A percentile compares a stretch with the other conserved stretches of the same genome.
These are phyloP conservation scores for Ampelomyces quisqualis DNA, from an alignment of 2,329 filamentous ascomycete genomes.

Conservation along the genomic window DNA sequence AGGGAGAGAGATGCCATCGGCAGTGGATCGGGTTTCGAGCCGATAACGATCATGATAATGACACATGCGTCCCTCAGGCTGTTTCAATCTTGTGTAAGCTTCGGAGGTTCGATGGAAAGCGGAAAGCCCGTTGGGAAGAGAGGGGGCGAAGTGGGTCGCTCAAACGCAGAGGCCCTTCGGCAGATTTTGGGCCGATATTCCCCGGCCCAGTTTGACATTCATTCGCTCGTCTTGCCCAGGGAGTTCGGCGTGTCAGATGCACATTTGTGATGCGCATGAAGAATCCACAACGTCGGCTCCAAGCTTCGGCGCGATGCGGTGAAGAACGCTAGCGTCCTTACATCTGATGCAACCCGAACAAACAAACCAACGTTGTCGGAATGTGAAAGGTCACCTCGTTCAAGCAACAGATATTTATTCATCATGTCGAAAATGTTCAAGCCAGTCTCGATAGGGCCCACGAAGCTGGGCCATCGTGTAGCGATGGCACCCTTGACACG, in stretches of 20 bases:
- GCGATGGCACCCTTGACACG: conserved; percentile 42
- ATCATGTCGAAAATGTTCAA: conserved; percentile 34
- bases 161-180: background rate
- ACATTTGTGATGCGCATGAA: no score
- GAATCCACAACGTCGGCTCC: no score
- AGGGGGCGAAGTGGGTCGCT: background rate
- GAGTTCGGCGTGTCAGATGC: background rate
- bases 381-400: no score
- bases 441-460: conserved; percentile 33
- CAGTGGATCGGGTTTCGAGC: background rate
- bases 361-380: no score
- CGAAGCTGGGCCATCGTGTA: conserved; percentile 33
- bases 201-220: no score
- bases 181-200: background rate
- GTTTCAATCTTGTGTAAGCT: conserved; percentile 2
- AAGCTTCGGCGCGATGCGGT: no score
- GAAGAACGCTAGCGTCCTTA: no score
- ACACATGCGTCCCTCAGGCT: conserved; percentile 1
- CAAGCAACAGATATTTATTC: background rate
- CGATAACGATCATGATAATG: background rate
- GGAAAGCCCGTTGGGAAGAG: background rate
- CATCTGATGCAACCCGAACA: no score
- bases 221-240: background rate
- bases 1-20: background rate
- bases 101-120: background rate